Evolutionary conservation across 768 basidiomycete genomes (phyloP).

Genomic region (Sporobolomyces phaffii): DNA sequence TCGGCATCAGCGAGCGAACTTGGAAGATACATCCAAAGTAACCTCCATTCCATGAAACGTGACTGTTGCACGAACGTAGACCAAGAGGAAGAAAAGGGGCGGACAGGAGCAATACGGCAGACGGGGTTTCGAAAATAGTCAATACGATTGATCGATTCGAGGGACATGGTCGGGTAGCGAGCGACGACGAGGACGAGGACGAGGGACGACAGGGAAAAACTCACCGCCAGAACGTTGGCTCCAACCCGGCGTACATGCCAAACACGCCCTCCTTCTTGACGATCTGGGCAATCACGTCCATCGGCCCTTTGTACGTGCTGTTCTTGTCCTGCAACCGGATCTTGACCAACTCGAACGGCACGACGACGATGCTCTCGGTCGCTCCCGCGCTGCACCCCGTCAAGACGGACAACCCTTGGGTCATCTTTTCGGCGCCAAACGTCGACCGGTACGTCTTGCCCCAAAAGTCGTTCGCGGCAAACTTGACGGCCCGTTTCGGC

Average conservation of each 20-base stretch:
- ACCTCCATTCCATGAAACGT: constrained; percentile 59
- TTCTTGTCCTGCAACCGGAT: constrained; percentile 83
- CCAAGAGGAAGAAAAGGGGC: too few relatives aligned
- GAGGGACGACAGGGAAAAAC: too few relatives aligned
- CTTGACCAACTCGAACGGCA: constrained; percentile 74
- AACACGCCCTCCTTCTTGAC: constrained; percentile 70
- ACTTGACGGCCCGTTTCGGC: constrained; percentile 93
- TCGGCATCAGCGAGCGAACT: constrained; percentile 70
- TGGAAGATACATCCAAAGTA: constrained; percentile 86
- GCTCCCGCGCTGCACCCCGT: constrained; percentile 94
- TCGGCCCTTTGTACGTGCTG: constrained; percentile 81
- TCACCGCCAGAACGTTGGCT: constrained; percentile 94
- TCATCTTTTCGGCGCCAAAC: constrained; percentile 75
- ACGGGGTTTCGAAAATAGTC: too few relatives aligned
- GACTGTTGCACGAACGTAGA: too few relatives aligned
- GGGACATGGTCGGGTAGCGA: too few relatives aligned
- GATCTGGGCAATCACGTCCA: constrained; percentile 79
- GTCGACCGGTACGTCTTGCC: constrained; percentile 65
- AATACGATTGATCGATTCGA: too few relatives aligned
- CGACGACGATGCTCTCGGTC: constrained; percentile 73
- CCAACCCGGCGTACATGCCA: constrained; percentile 90
- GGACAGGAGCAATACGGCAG: too few relatives aligned
- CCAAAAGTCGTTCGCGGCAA: constrained; percentile 76
- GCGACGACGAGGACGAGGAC: too few relatives aligned
- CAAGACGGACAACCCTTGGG: constrained; percentile 72